Evolutionary conservation across 768 basidiomycete genomes (phyloP).

Genomic region (Russula sp.): DNA sequence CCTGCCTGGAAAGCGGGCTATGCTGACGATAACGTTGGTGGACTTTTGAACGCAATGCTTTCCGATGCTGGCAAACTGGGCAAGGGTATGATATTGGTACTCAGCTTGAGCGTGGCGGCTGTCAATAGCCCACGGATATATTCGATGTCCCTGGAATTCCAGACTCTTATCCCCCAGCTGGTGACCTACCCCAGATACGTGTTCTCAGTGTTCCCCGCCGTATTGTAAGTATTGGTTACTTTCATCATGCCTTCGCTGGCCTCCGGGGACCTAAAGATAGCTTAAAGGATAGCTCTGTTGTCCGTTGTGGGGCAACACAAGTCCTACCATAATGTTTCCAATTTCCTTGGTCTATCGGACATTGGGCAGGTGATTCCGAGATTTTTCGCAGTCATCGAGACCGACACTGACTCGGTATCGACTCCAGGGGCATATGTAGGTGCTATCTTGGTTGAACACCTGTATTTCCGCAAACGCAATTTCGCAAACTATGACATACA

Average conservation of each 20-base stretch:
- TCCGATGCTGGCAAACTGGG: constrained; percentile 64
- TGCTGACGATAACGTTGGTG: constrained; percentile 53
- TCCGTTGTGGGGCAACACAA: constrained; percentile 64
- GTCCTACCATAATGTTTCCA: constrained; percentile 61
- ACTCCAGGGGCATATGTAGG: constrained; percentile 45
- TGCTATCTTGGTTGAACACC: constrained; percentile 63
- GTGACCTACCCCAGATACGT: constrained; percentile 64
- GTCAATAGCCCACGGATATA: constrained; percentile 86
- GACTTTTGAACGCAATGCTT: constrained; percentile 60
- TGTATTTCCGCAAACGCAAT: constrained; percentile 55
- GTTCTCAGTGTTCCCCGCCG: constrained; percentile 62
- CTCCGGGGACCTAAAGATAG: background rate
- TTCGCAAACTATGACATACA: constrained; percentile 49
- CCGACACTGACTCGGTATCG: constrained; percentile 42
- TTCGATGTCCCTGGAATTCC: constrained; percentile 70
- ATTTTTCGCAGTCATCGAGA: constrained; percentile 20
- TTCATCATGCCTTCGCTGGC: too few relatives aligned
- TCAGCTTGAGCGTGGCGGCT: constrained; percentile 72
- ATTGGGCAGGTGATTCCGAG: constrained; percentile 37
- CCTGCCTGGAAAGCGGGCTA: constrained; percentile 58
- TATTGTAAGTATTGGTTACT: constrained; percentile 46
- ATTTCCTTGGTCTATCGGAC: constrained; percentile 60
- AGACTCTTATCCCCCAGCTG: constrained; percentile 61
- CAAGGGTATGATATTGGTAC: constrained; percentile 59
- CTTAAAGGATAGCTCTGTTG: constrained; percentile 57